These are phyloP conservation scores for Drechslera avenae DNA, from an alignment of 2,329 filamentous ascomycete species.

Conservation along the genomic window DNA sequence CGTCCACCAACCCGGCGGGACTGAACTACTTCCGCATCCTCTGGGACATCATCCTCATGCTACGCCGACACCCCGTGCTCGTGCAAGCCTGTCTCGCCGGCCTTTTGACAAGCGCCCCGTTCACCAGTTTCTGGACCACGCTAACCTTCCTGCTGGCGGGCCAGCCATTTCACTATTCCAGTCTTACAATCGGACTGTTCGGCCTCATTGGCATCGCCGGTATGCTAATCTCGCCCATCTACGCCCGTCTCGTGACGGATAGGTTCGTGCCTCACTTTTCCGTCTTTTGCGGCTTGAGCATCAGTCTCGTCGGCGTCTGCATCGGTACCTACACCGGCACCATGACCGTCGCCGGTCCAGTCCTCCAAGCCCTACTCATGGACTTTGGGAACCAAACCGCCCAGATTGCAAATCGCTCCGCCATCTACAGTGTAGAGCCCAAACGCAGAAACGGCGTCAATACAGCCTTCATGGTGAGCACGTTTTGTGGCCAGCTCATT, in stretches of 20 bases:
- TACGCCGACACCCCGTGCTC: constrained; percentile 69
- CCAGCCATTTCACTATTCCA: constrained; percentile 69
- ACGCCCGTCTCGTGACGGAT: constrained; percentile 72
- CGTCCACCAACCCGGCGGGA: constrained; percentile 68
- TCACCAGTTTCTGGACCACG: constrained; percentile 75
- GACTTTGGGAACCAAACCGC: constrained; percentile 75
- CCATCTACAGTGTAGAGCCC: constrained; percentile 73
- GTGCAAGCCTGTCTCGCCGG: constrained; percentile 71
- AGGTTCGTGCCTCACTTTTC: constrained; percentile 70
- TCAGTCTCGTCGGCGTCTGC: constrained; percentile 65
- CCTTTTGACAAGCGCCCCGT: constrained; percentile 65
- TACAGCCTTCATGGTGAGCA: constrained; percentile 79
- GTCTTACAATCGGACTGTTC: constrained; percentile 75
- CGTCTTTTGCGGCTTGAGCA: constrained; percentile 65
- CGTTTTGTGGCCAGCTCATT: constrained; percentile 75
- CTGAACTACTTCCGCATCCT: constrained; percentile 70
- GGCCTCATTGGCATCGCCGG: constrained; percentile 75
- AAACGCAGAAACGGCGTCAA: constrained; percentile 77
- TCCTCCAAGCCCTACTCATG: constrained; percentile 71
- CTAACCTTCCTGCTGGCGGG: constrained; percentile 78
- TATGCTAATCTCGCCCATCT: constrained; percentile 71
- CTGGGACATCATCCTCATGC: constrained; percentile 66
- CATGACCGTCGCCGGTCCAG: constrained; percentile 68
- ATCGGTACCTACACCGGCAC: constrained; percentile 41
- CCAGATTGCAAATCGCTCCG: constrained; percentile 73